Conservation (phyloP, 164 flowering plant genomes). For the Stephania japonica region DNA sequence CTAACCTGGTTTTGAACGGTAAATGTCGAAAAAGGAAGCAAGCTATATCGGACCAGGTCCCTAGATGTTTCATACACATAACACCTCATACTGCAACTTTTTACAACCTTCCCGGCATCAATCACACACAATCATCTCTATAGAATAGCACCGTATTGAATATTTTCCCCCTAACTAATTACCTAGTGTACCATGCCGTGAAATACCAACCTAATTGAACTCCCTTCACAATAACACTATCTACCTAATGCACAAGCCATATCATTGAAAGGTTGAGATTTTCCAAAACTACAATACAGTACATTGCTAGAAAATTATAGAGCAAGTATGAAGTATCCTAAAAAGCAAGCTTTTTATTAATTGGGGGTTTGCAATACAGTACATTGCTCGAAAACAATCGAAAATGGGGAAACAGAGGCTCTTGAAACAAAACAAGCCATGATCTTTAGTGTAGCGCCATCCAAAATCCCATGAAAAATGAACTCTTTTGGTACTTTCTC, state of each 20-base stretch:
- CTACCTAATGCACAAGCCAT: neutral
- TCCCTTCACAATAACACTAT: neutral
- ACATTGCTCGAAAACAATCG: too few species aligned
- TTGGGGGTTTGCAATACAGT: neutral
- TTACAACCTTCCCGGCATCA: neutral
- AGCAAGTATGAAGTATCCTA: too few species aligned
- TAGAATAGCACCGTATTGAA: too few species aligned
- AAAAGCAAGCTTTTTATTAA: neutral
- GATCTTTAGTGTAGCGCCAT: neutral
- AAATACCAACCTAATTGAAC: neutral
- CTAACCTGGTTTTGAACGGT: neutral
- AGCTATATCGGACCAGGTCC: neutral
- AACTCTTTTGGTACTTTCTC: neutral
- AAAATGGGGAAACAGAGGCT: too few species aligned
- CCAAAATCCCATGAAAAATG: neutral
- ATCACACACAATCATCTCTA: neutral
- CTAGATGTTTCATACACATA: neutral
- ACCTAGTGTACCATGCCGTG: too few species aligned
- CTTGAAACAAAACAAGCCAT: neutral
- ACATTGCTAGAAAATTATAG: too few species aligned
- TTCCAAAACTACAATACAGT: neutral
- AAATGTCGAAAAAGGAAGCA: neutral
- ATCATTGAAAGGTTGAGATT: neutral
- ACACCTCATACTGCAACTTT: neutral
- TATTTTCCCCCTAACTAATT: too few species aligned